Evolutionary conservation across 2,329 filamentous ascomycete species (phyloP), one percentile per base, ranked within the genome.

Genomic region (Trichoderma aggressivum): DNA sequence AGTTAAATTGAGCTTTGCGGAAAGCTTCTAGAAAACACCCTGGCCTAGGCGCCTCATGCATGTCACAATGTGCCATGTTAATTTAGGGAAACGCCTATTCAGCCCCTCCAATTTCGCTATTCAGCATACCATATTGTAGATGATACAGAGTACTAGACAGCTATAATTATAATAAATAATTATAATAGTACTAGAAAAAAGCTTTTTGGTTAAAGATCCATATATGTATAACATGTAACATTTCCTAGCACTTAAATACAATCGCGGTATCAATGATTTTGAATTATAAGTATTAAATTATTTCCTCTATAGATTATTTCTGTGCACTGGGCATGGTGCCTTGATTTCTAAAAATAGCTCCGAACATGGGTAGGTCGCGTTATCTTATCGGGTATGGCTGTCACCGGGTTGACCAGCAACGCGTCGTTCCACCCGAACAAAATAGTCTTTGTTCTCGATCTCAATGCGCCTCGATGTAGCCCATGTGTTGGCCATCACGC

Each of bases 351-450:
- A 62, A 62, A 34, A 62, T 43, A 43, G 34, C 16, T 14, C 24
- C 28, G 26, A 39, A 21, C n/a, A 10, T 69, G 65, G 65, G 7
- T 18, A 53, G 43, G 50, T 34, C 47, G 26, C 53, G 26, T 68
- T 68, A 68, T 68, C 64, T 68, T 68, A 68, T 68, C 64, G 26
- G 26, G 14, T 36, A 24, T 56, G 34, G 24, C 24, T 68, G 64
- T 68, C 64, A 59, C 64, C 64, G 64, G 64, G 64, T 68, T 68
- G 64, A 68, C 64, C 64, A 60, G 64, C 26, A 26, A 60, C 64
- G 64, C 64, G 64, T 62, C 59, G 59, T 68, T 67, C 64, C 64
- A 67, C 64, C 26, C 14, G 26, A 68, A 60, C 64, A 68, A 60
- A 50, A 68, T 59, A 58, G 24, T 39, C 34, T 59, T 59, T 43